Percentiles rank a stretch among this genome's conserved stretches.
phyloP scores from a whole-genome alignment of 305 asterid genomes.

The Fraxinus sp. region DNA sequence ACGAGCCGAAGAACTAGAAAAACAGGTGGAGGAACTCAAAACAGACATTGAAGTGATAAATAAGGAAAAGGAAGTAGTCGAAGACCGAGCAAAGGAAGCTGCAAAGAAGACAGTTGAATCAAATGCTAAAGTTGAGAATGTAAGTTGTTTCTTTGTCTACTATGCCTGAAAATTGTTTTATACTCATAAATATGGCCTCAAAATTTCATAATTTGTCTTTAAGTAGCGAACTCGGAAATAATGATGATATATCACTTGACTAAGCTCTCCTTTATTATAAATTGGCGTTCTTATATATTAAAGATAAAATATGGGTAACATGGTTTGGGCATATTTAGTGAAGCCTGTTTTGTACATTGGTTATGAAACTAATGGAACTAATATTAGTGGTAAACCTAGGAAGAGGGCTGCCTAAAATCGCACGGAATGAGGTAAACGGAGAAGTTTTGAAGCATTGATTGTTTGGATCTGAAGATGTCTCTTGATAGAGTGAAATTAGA shows the following conservation, averaged over 20 bases:
- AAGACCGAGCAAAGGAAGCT: constrained; percentile 44
- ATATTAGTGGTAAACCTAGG: not conserved
- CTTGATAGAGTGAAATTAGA: not conserved
- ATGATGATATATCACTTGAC: not conserved
- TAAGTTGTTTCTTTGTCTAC: constrained; percentile 36
- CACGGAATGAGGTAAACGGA: not conserved
- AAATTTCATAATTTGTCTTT: not conserved
- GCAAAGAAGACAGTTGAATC: constrained; percentile 44
- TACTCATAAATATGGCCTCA: not conserved
- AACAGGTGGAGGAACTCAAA: constrained; percentile 51
- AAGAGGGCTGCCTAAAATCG: not conserved
- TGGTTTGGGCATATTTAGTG: not conserved
- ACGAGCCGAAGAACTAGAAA: constrained; percentile 57
- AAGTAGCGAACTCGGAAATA: not conserved
- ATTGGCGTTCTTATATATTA: not conserved
- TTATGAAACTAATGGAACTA: not conserved
- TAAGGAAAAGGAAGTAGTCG: constrained; percentile 51
- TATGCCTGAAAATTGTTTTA: not conserved
- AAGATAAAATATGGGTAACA: not conserved
- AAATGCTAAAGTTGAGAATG: constrained; percentile 49
- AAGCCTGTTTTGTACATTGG: not conserved
- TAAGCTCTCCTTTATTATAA: not conserved
- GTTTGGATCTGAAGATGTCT: not conserved
- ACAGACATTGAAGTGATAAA: constrained; percentile 44
- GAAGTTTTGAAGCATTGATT: not conserved